A percentile compares a stretch with the other conserved stretches of the same genome.
Evolutionary conservation across 176 grass and related monocot species (phyloP).

Genomic region (Pontederia paniculata): DNA sequence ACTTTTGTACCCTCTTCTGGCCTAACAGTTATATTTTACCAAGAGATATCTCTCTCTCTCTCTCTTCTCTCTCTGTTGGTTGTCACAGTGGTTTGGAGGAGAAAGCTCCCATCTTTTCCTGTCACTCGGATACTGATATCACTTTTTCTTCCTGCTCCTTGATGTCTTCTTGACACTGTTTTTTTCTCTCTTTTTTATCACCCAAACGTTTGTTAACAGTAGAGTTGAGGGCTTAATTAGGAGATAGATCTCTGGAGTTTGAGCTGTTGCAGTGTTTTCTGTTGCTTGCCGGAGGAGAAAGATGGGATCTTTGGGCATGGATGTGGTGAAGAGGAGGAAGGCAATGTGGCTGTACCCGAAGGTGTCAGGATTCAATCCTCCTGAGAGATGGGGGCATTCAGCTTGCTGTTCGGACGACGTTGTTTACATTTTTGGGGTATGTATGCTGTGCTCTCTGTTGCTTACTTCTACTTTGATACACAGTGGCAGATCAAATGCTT

Average conservation of each 20-base stretch:
- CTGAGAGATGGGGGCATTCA: conserved; percentile 95
- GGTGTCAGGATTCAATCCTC: conserved; percentile 72
- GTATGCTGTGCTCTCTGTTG: conserved; percentile 1
- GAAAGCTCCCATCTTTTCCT: conserved; percentile 52
- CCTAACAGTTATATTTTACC: conserved; percentile 11
- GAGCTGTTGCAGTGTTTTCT: neutral
- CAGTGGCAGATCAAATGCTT: too few species aligned
- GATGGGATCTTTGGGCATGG: conserved; percentile 18
- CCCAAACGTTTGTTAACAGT: neutral
- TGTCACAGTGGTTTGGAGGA: conserved; percentile 35
- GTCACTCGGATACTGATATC: conserved; percentile 47
- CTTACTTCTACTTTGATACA: neutral
- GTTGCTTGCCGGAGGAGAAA: neutral
- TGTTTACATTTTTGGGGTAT: conserved; percentile 88
- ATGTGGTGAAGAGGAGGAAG: conserved; percentile 59
- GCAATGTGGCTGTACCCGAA: conserved; percentile 97
- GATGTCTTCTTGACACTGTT: neutral
- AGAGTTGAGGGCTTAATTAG: neutral
- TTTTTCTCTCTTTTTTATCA: too few species aligned
- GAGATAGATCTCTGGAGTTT: neutral
- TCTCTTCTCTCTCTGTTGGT: conserved; percentile 6
- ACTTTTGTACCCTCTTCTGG: neutral
- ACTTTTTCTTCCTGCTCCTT: neutral
- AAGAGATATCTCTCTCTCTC: neutral
- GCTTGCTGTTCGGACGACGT: conserved; percentile 73